phyloP scores from a whole-genome alignment of 257 asterid genomes.

The Solanum bulbocastanum region DNA sequence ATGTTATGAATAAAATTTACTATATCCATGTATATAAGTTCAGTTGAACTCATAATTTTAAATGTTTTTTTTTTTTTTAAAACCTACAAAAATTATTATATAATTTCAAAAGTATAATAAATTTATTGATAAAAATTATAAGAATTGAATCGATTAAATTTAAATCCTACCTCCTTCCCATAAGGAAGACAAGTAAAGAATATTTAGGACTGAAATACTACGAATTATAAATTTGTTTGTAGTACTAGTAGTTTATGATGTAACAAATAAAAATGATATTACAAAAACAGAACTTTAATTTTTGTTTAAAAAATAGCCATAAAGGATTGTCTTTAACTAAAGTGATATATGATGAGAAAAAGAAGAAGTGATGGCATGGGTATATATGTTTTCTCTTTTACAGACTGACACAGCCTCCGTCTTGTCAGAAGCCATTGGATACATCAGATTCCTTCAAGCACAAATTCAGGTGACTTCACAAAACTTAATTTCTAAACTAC shows the following conservation, averaged over 20 bases:
- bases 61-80: not conserved
- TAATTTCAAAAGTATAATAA: not conserved
- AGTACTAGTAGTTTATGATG: constrained; percentile 7
- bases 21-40: too few relatives aligned
- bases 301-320: constrained; percentile 11
- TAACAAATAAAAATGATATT: constrained; percentile 18
- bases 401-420: constrained; percentile 99
- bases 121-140: not conserved
- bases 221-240: not conserved
- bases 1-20: not conserved
- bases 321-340: constrained; percentile 3
- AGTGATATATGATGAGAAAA: constrained; percentile 16
- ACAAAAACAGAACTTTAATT: constrained; percentile 1
- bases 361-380: constrained; percentile 8
- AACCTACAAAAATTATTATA: not conserved
- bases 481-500: not conserved
- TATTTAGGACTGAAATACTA: not conserved
- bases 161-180: not conserved
- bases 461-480: constrained; percentile 54
- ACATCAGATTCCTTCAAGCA: constrained; percentile 83
- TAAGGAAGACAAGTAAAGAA: not conserved
- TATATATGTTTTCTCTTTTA: constrained; percentile 42
- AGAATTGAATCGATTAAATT: not conserved
- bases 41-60: not conserved
- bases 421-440: constrained; percentile 88